Conservation (phyloP, 306 rosid genomes). For the Dicorynia guianensis region DNA sequence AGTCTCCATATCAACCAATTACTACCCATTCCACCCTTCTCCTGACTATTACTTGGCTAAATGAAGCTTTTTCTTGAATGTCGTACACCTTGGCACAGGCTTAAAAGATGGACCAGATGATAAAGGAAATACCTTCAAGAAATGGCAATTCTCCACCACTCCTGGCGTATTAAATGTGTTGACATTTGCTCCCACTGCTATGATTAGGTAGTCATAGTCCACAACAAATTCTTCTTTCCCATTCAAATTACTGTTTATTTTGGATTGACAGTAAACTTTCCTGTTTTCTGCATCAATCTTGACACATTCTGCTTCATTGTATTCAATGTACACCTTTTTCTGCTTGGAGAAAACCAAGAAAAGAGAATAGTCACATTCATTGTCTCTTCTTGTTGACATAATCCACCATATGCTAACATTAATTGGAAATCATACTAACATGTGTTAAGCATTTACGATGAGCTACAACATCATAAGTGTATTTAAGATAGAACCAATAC, state of each 20-base stretch:
- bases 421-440: slow-evolving; percentile 1
- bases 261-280: slow-evolving; percentile 82
- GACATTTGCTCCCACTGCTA: slow-evolving; percentile 86
- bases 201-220: slow-evolving; percentile 83
- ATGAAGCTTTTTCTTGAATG: neutral
- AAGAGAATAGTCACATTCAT: slow-evolving; percentile 30
- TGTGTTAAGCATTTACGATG: neutral
- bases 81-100: neutral
- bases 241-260: slow-evolving; percentile 52
- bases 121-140: slow-evolving; percentile 72
- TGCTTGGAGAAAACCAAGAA: slow-evolving; percentile 47
- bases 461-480: neutral
- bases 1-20: slow-evolving; percentile 31
- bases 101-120: slow-evolving; percentile 26
- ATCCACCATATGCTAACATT: slow-evolving; percentile 18
- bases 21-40: neutral
- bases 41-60: neutral
- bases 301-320: slow-evolving; percentile 86
- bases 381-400: neutral
- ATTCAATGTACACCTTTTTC: slow-evolving; percentile 70
- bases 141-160: slow-evolving; percentile 89
- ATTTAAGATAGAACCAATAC: neutral
- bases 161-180: slow-evolving; percentile 99
- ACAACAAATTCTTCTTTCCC: slow-evolving; percentile 74
- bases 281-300: slow-evolving; percentile 88